These are phyloP conservation scores for Scheffersomyces illinoinensis DNA, from an alignment of 1,139 yeast genomes.

Conservation along the genomic window DNA sequence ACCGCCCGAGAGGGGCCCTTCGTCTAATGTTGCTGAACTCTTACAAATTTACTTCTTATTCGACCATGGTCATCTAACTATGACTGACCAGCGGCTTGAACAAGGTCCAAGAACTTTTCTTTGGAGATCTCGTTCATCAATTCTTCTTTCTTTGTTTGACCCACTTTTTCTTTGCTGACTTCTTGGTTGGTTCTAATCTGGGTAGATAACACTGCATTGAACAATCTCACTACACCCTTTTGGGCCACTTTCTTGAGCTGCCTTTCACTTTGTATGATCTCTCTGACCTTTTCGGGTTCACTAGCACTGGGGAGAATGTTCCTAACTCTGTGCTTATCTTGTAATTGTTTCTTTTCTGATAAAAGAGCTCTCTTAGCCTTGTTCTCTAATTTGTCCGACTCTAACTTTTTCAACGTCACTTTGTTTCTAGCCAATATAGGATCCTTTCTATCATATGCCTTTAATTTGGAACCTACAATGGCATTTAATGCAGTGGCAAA, in stretches of 20 bases:
- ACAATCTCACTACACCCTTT: conserved; percentile 87
- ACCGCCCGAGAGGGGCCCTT: not conserved
- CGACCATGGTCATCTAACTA: conserved; percentile 3
- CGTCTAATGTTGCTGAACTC: not conserved
- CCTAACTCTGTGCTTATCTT: conserved; percentile 68
- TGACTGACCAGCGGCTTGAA: conserved; percentile 72
- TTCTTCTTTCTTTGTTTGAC: conserved; percentile 55
- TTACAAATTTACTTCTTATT: not conserved
- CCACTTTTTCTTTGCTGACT: conserved; percentile 34
- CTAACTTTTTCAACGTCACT: conserved; percentile 67
- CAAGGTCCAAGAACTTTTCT: conserved; percentile 85
- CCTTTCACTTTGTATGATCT: conserved; percentile 67
- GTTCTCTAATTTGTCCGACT: conserved; percentile 76
- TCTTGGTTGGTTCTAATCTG: conserved; percentile 62
- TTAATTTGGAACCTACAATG: conserved; percentile 79
- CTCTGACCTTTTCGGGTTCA: conserved; percentile 53
- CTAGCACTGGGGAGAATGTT: conserved; percentile 65
- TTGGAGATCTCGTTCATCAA: conserved; percentile 79
- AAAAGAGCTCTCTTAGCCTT: conserved; percentile 75
- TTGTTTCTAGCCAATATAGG: conserved; percentile 87
- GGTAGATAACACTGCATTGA: conserved; percentile 86
- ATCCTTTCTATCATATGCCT: conserved; percentile 83
- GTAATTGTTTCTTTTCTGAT: conserved; percentile 67
- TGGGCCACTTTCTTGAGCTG: conserved; percentile 82
- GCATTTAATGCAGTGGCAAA: conserved; percentile 86